Conservation (phyloP, 345 rosid genomes). For the Garcia nutans region DNA sequence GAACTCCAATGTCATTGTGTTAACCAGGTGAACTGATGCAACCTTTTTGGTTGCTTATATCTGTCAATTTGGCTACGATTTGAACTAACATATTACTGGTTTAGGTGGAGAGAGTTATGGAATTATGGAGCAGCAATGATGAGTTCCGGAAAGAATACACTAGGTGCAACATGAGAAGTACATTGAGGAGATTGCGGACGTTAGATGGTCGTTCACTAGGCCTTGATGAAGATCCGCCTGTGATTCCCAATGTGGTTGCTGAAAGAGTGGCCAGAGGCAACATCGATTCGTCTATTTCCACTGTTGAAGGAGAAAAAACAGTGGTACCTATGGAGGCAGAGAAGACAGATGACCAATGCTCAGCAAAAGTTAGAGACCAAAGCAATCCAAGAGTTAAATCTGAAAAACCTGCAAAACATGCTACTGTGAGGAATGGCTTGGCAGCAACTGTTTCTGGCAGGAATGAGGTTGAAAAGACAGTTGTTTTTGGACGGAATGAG, state of each 20-base stretch:
- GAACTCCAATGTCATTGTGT: constrained; percentile 56
- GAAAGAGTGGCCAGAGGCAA: constrained; percentile 38
- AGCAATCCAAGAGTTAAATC: constrained; percentile 42
- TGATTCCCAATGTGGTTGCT: constrained; percentile 35
- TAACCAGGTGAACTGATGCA: constrained; percentile 53
- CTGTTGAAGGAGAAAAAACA: constrained; percentile 32
- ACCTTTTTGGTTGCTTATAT: constrained; percentile 5
- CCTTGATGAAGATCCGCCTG: constrained; percentile 66
- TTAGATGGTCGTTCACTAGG: constrained; percentile 85
- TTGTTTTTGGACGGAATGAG: constrained; percentile 42
- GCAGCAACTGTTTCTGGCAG: constrained; percentile 34
- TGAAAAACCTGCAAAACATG: constrained; percentile 40
- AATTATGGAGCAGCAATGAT: constrained; percentile 56
- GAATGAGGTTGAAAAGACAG: constrained; percentile 44
- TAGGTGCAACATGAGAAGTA: constrained; percentile 58
- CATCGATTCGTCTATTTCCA: constrained; percentile 18
- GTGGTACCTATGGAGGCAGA: constrained; percentile 33
- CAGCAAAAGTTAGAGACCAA: constrained; percentile 37
- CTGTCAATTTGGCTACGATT: constrained; percentile 1
- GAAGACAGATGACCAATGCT: constrained; percentile 33
- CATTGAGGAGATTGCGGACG: constrained; percentile 67
- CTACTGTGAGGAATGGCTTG: constrained; percentile 26
- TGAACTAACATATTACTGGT: constrained; percentile 25
- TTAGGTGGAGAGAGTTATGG: constrained; percentile 70
- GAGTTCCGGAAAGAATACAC: constrained; percentile 68